Evolutionary conservation across 2,329 filamentous ascomycete species (phyloP), one percentile per base, ranked within the genome.

Genomic region (Fusarium cicatricum): DNA sequence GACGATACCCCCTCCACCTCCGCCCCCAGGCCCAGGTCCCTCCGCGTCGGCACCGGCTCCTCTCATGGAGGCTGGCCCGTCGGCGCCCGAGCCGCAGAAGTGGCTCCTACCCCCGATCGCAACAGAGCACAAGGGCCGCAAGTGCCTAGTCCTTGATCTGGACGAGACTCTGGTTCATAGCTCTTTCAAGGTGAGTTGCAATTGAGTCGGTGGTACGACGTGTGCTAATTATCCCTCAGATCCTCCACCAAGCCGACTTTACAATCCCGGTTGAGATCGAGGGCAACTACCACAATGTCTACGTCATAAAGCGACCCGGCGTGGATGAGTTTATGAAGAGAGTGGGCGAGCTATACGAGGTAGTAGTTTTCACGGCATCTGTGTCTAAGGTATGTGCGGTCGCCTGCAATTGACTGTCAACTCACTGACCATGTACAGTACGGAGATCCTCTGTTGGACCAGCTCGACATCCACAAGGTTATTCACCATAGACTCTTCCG

Each of bases 241-340:
- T 98, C 66, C 83, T 99, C 39, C 93, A 98, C 71, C 94, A 98
- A 81, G 95, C 95, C 54, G 95, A 99, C 76, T 98, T 99, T 73
- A 99, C 95, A 6, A 98, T 99, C 72, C 95, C 95, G 0, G 95
- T 99, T 26, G 95, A 99, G 72, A 99, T 99, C 62, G 95, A 99
- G 79, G 95, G 95, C 52, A 96, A 97, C 75, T 98, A 96, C 73
- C 95, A 99, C 78, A 99, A 99, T 71, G 96, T 99, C 49, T 99
- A 99, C 73, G 95, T 99, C 64, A 99, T 99, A 75, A 99, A 99
- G 80, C 87, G 95, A 70, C 95, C 95, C n/a, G 95, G 95, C 48
- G 95, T 99, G 16, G 95, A 99, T 72, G 89, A 96, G 63, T 99
- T 99, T 77, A 97, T 99, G 92, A 98, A 98, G 82, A 84, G 95